Evolutionary conservation across 768 basidiomycete genomes (phyloP).

Genomic region (Cystobasidium onofrii): DNA sequence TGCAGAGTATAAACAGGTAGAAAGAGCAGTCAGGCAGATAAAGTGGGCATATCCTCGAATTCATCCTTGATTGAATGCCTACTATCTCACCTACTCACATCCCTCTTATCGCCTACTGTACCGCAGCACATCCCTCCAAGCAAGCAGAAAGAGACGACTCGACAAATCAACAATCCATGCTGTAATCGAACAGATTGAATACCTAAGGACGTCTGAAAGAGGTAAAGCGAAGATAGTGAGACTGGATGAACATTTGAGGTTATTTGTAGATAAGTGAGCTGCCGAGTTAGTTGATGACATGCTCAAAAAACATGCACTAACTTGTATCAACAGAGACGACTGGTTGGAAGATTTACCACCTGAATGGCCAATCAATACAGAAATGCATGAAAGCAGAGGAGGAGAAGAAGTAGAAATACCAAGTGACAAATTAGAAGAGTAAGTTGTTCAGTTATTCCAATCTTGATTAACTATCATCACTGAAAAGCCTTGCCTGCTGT

Average conservation of each 20-base stretch:
- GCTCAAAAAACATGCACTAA: not conserved
- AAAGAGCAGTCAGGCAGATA: conserved; percentile 2
- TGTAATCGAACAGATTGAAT: conserved; percentile 16
- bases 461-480: no score
- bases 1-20: not conserved
- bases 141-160: not conserved
- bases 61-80: no score
- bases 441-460: no score
- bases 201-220: not conserved
- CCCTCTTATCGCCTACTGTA: no score
- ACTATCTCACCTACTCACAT: no score
- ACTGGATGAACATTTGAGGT: not conserved
- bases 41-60: conserved; percentile 23
- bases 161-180: not conserved
- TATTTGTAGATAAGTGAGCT: conserved; percentile 23
- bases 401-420: not conserved
- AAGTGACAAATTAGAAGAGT: not conserved
- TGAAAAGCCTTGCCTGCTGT: not conserved
- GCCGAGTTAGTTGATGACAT: not conserved
- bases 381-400: not conserved
- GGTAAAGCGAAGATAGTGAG: not conserved
- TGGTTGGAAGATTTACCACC: conserved; percentile 18
- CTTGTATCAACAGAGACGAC: conserved; percentile 11
- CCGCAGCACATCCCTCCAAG: conserved; percentile 6
- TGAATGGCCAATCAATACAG: not conserved